phyloP scores from a whole-genome alignment of 148 eudicot species.

The Chenopodium quinoa region DNA sequence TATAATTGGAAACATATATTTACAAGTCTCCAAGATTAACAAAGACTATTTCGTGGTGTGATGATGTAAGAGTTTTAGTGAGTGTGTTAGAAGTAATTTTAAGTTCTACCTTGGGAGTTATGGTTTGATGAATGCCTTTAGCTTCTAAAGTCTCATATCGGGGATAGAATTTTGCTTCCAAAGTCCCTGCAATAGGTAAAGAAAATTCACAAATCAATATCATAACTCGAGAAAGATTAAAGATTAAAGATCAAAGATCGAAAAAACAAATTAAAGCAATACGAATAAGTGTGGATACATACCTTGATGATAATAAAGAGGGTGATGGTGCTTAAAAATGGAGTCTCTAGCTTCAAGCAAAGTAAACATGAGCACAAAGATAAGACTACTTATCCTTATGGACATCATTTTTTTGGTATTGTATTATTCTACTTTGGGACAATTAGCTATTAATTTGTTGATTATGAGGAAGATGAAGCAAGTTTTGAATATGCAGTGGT shows the following conservation, averaged over 20 bases:
- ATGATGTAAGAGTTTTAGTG: no score
- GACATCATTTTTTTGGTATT: conserved; percentile 23
- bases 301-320: conserved; percentile 29
- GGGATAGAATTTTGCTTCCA: conserved; percentile 6
- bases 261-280: no score
- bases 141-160: background rate
- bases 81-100: no score
- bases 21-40: background rate
- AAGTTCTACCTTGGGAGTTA: conserved; percentile 9
- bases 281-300: background rate
- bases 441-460: conserved; percentile 1
- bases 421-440: conserved; percentile 7
- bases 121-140: background rate
- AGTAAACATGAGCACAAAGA: conserved; percentile 34
- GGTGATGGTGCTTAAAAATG: conserved; percentile 16
- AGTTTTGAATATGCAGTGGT: no score
- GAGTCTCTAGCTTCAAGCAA: conserved; percentile 35
- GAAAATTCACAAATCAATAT: background rate
- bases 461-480: conserved; percentile 15
- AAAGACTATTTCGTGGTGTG: background rate
- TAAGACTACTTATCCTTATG: conserved; percentile 28
- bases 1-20: background rate
- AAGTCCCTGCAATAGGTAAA: conserved; percentile 2
- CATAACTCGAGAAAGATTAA: background rate
- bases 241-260: no score